Percentiles rank a stretch among this genome's conserved stretches.
These are phyloP conservation scores for Diplodia intermedia DNA, from an alignment of 2,329 filamentous ascomycete genomes.

Conservation along the genomic window DNA sequence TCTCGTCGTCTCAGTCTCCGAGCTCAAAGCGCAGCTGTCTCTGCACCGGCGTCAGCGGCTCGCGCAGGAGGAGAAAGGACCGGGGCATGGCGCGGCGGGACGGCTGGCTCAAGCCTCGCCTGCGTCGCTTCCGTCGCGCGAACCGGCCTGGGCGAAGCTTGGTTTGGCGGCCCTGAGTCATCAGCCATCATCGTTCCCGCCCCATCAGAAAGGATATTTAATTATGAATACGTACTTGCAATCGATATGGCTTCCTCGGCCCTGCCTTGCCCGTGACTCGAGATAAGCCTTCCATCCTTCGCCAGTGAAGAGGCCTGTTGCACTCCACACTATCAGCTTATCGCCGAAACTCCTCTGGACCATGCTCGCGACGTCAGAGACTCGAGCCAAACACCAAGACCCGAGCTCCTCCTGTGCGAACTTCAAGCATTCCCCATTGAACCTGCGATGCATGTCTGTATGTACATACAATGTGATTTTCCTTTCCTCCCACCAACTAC, in stretches of 20 bases:
- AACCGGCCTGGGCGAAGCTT: constrained; percentile 16
- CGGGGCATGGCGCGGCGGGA: background rate
- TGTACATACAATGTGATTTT: too few species aligned
- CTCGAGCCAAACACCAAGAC: too few species aligned
- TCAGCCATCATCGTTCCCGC: background rate
- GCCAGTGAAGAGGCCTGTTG: too few species aligned
- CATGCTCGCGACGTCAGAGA: too few species aligned
- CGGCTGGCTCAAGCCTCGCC: constrained; percentile 26
- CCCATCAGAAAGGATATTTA: background rate
- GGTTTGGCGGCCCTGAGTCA: background rate
- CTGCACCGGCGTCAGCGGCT: constrained; percentile 21
- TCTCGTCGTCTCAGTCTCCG: constrained; percentile 1
- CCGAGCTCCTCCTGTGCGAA: too few species aligned
- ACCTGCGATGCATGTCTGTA: too few species aligned
- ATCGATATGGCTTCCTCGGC: background rate
- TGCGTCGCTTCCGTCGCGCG: background rate
- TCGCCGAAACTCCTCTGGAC: background rate
- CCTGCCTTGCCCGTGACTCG: background rate
- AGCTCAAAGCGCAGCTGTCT: constrained; percentile 10
- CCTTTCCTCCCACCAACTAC: too few species aligned
- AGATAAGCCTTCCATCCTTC: constrained; percentile 7
- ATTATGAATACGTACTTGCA: background rate
- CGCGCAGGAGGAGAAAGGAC: background rate
- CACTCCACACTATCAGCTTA: background rate
- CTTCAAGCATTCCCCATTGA: too few species aligned